Evolutionary conservation across 73 alveolate genomes (phyloP), one percentile per base, ranked within the genome.

Genomic region (Stentor coeruleus): DNA sequence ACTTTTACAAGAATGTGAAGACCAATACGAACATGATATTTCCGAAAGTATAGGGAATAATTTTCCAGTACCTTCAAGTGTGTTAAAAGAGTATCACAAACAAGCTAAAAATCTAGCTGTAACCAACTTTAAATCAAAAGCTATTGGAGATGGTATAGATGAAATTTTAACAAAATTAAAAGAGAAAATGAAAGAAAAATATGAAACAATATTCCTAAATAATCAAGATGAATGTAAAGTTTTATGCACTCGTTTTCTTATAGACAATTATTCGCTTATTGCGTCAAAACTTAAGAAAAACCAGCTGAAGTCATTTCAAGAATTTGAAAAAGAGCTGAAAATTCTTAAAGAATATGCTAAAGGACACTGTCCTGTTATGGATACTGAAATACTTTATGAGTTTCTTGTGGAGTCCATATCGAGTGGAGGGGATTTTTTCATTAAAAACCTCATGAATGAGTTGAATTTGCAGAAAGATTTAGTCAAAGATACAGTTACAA

Each of bases 241-340:
- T 87, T 26, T 72, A 37, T 35, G 59, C 57, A 31, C 82, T 81
- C 26, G 93, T 92, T 28, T 40, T 88, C 57, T 89, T 82, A 3
- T 91, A 82, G 55, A 91, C 85, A 35, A 91, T 85, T 35, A 86
- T 94, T 3, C 90, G 88, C 42, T 91, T 84, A 28, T 77, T 88
- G 39, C 84, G 90, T 76, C 59, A 77, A 74, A 93, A 86, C 11
- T 91, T 90, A 3, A 94, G 86, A 72, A 89, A 92, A 77, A 82
- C 66, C 26, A 94, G 94, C 31, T 49, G 90, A 57, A 84, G 84
- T 6, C 76, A 72, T 49, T 95, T 92, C 83, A 72, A 82, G 20
- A 92, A 92, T 84, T 88, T 77, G 81, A 87, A 35, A 85, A 85
- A 75, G 76, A 85, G 35, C 83, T 84, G 36, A 87, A 76, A 66